These are phyloP conservation scores for Picea sitchensis DNA, from an alignment of 75 land plant genomes.

Conservation along the genomic window DNA sequence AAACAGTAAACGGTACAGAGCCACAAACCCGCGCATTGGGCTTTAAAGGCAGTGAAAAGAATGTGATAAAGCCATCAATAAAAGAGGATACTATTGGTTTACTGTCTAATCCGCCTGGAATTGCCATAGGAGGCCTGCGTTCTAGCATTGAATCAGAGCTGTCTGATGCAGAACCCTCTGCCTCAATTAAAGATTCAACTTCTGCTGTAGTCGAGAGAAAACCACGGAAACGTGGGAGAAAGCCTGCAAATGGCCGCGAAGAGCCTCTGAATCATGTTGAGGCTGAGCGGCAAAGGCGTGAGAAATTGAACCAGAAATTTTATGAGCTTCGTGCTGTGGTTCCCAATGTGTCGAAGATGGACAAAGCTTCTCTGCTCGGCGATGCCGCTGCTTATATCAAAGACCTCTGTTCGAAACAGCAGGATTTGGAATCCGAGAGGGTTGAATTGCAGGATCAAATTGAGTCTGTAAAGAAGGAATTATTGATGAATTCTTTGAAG, in stretches of 20 bases:
- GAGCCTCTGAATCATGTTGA: constrained; percentile 32
- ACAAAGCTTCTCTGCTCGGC: constrained; percentile 20
- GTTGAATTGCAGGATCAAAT: constrained; percentile 8
- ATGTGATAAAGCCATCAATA: neutral
- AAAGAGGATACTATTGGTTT: neutral
- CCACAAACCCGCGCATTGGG: neutral
- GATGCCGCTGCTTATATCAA: constrained; percentile 24
- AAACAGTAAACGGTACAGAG: neutral
- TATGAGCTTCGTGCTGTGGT: constrained; percentile 26
- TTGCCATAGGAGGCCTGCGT: neutral
- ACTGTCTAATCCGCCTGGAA: neutral
- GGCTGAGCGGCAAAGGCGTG: constrained; percentile 27
- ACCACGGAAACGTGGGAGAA: constrained; percentile 24
- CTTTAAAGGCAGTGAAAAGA: neutral
- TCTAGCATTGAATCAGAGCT: constrained; percentile 14
- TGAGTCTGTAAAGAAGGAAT: neutral
- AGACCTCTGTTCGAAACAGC: constrained; percentile 8
- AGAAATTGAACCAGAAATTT: constrained; percentile 27
- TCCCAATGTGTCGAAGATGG: constrained; percentile 29
- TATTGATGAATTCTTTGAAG: constrained; percentile 4
- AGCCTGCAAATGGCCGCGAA: constrained; percentile 25
- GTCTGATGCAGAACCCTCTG: constrained; percentile 2
- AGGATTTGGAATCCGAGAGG: constrained; percentile 12
- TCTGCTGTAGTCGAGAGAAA: constrained; percentile 7
- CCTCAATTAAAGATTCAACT: constrained; percentile 16